Conservation (phyloP, 805 yeast species). For the Metschnikowia cerradonensis region DNA sequence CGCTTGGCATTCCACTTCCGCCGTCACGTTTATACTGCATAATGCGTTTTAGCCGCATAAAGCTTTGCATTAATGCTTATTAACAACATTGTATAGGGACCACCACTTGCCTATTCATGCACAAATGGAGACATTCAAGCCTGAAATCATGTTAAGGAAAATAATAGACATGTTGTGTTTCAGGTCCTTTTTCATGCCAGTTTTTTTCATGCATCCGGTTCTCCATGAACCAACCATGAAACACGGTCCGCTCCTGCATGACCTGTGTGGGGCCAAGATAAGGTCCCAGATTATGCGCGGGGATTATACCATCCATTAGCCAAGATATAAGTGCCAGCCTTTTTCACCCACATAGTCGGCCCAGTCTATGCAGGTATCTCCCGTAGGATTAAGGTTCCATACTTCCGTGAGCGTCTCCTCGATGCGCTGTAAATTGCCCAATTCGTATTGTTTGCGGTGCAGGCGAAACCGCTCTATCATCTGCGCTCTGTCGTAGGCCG, state of each 20-base stretch:
- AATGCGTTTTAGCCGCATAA: background rate
- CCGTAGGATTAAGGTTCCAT: slow-evolving; percentile 16
- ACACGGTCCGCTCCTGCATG: too few relatives aligned
- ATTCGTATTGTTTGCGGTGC: slow-evolving; percentile 17
- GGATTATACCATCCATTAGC: slow-evolving; percentile 2
- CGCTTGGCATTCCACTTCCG: background rate
- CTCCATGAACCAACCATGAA: background rate
- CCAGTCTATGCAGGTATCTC: slow-evolving; percentile 17
- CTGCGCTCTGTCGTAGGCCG: slow-evolving; percentile 20
- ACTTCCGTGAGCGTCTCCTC: slow-evolving; percentile 17
- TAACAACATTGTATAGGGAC: background rate
- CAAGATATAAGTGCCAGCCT: slow-evolving; percentile 19
- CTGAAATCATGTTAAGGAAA: too few relatives aligned
- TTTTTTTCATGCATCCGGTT: background rate
- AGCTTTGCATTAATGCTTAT: background rate
- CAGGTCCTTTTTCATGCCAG: too few relatives aligned
- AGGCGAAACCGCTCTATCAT: slow-evolving; percentile 22
- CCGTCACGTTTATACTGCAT: background rate
- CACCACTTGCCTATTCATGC: too few relatives aligned
- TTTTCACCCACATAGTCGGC: slow-evolving; percentile 14
- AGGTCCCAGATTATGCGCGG: background rate
- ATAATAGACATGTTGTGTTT: too few relatives aligned
- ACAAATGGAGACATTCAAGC: too few relatives aligned
- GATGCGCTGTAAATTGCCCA: slow-evolving; percentile 18
- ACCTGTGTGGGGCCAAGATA: too few relatives aligned